A percentile compares a stretch with the other conserved stretches of the same genome.
Conservation (phyloP, 1,284 basidiomycete species). For the Neolentinus lepideus region DNA sequence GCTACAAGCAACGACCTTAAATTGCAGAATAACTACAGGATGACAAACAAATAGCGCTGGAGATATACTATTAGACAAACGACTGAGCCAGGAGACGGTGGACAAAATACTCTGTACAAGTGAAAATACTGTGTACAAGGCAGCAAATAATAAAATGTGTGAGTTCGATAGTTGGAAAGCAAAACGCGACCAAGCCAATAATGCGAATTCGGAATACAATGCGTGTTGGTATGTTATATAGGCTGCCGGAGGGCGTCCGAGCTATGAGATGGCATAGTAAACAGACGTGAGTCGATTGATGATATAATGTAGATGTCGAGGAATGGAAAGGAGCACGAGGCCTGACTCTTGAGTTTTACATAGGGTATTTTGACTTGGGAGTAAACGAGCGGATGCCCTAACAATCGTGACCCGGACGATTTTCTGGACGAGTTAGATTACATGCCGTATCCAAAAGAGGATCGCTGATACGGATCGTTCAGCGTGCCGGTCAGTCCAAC, state of each 20-base stretch:
- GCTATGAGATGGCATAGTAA: slow-evolving; percentile 9
- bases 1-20: too few relatives aligned
- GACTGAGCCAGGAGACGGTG: slow-evolving; percentile 22
- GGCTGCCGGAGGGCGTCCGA: slow-evolving; percentile 24
- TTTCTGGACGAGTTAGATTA: slow-evolving; percentile 27
- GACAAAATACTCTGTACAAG: slow-evolving; percentile 30
- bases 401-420: slow-evolving; percentile 8
- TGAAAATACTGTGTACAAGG: slow-evolving; percentile 31
- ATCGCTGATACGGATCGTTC: slow-evolving; percentile 69
- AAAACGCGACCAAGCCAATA: slow-evolving; percentile 6
- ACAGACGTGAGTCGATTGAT: slow-evolving; percentile 9
- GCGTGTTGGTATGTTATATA: slow-evolving; percentile 20
- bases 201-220: slow-evolving; percentile 18
- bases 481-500: slow-evolving; percentile 45
- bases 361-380: slow-evolving; percentile 3
- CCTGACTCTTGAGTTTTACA: slow-evolving; percentile 14
- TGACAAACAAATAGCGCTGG: slow-evolving; percentile 56
- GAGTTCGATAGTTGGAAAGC: slow-evolving; percentile 7
- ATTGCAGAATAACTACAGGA: slow-evolving; percentile 58
- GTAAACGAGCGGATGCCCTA: slow-evolving; percentile 7
- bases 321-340: neutral
- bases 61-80: slow-evolving; percentile 37
- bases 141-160: slow-evolving; percentile 21
- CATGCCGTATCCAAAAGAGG: slow-evolving; percentile 72
- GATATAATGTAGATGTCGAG: slow-evolving; percentile 4